Conservation (phyloP, 768 basidiomycete species). For the Dendrothele bispora region DNA sequence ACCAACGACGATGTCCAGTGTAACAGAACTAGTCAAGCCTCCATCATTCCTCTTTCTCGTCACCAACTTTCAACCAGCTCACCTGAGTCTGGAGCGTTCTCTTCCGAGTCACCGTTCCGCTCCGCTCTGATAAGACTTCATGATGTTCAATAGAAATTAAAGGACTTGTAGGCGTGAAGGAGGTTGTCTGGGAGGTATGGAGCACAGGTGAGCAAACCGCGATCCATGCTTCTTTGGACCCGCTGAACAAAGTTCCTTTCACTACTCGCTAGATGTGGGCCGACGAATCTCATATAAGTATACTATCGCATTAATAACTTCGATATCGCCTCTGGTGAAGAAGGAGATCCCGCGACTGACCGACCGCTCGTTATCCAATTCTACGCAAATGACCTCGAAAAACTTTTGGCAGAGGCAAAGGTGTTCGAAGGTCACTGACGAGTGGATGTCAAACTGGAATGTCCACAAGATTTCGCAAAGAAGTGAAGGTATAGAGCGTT, state of each 20-base stretch:
- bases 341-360: conserved; percentile 70
- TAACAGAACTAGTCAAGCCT: too few relatives aligned
- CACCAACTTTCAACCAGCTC: too few relatives aligned
- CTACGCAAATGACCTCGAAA: conserved; percentile 84
- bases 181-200: conserved; percentile 80
- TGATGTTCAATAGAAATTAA: too few relatives aligned
- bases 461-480: conserved; percentile 93
- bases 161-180: conserved; percentile 79
- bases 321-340: conserved; percentile 70
- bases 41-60: too few relatives aligned
- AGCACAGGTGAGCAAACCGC: conserved; percentile 64
- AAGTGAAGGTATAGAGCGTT: conserved; percentile 86
- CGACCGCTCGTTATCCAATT: conserved; percentile 90
- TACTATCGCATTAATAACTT: conserved; percentile 67
- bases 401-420: conserved; percentile 74
- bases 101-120: too few relatives aligned
- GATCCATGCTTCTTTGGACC: too few relatives aligned
- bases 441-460: conserved; percentile 90
- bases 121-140: too few relatives aligned
- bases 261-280: conserved; percentile 63
- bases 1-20: too few relatives aligned
- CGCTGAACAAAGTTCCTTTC: too few relatives aligned
- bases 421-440: conserved; percentile 80
- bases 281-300: conserved; percentile 46
- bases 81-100: too few relatives aligned